Evolutionary conservation across 1,139 yeast species (phyloP).

Genomic region (Geotrichum reessii): DNA sequence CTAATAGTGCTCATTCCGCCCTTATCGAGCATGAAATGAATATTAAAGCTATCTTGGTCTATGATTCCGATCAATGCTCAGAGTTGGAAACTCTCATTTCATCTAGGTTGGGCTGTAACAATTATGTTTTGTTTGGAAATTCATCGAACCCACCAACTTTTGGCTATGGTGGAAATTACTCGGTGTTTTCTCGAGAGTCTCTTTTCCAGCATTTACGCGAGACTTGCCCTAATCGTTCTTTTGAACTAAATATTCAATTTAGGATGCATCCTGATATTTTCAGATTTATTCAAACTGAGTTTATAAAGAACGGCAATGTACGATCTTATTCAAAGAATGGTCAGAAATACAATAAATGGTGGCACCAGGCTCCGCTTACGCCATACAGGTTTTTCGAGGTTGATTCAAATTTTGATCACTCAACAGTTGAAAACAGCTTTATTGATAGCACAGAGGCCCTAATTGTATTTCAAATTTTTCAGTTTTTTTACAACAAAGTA

Average conservation of each 20-base stretch:
- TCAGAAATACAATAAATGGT: constrained; percentile 52
- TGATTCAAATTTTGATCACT: constrained; percentile 32
- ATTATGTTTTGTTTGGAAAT: constrained; percentile 97
- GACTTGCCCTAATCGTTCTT: constrained; percentile 52
- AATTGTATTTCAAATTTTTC: constrained; percentile 49
- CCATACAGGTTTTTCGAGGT: constrained; percentile 75
- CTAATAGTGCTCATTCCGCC: constrained; percentile 91
- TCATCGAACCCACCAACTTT: constrained; percentile 98
- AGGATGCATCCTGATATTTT: constrained; percentile 97
- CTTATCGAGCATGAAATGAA: constrained; percentile 67
- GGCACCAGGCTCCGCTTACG: constrained; percentile 60
- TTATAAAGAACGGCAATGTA: constrained; percentile 62
- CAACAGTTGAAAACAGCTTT: background rate
- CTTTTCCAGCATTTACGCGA: constrained; percentile 89
- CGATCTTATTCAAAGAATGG: constrained; percentile 57
- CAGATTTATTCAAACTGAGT: constrained; percentile 73
- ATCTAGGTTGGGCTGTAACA: constrained; percentile 78
- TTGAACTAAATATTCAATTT: constrained; percentile 81
- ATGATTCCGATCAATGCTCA: constrained; percentile 97
- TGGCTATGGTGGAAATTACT: constrained; percentile 76
- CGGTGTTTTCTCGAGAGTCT: constrained; percentile 80
- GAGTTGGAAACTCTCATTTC: constrained; percentile 91
- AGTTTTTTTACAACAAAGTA: background rate
- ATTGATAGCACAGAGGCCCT: constrained; percentile 4
- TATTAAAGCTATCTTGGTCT: constrained; percentile 88